A percentile compares a stretch with the other conserved stretches of the same genome.
These are phyloP conservation scores for Chaetoceros tenuissimus DNA, from an alignment of 108 stramenopile species.

Conservation along the genomic window DNA sequence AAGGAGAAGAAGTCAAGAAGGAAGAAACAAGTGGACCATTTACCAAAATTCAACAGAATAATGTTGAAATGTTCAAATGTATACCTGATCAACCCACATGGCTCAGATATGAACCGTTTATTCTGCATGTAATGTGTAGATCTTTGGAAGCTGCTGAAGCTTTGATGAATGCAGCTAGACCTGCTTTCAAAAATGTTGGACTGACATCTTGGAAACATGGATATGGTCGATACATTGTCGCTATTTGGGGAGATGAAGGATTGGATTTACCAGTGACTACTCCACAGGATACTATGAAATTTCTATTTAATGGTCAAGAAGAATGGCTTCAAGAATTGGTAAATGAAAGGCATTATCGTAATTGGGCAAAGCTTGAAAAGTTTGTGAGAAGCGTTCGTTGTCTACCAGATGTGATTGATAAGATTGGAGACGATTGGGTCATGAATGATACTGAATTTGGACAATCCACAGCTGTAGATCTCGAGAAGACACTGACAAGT, in stretches of 20 bases:
- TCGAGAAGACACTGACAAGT: too few species aligned
- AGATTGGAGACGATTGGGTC: slow-evolving; percentile 18
- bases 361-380: slow-evolving; percentile 80
- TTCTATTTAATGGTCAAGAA: slow-evolving; percentile 5
- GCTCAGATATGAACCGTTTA: slow-evolving; percentile 83
- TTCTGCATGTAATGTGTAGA: slow-evolving; percentile 78
- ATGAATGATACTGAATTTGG: slow-evolving; percentile 12
- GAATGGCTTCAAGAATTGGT: slow-evolving; percentile 65
- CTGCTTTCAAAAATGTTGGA: slow-evolving; percentile 85
- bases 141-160: slow-evolving; percentile 55
- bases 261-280: slow-evolving; percentile 79
- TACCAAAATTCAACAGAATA: background rate
- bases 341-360: slow-evolving; percentile 75
- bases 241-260: slow-evolving; percentile 86
- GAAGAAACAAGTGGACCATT: background rate
- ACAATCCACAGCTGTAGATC: background rate
- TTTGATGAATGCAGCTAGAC: slow-evolving; percentile 71
- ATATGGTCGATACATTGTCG: slow-evolving; percentile 47
- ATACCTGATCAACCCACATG: slow-evolving; percentile 32
- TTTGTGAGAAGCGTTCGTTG: slow-evolving; percentile 53
- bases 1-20: background rate
- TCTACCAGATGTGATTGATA: slow-evolving; percentile 14
- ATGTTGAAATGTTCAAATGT: background rate
- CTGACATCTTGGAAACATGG: slow-evolving; percentile 71
- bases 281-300: background rate